Conservation (phyloP, 306 rosid genomes). For the Lablab purpureus region DNA sequence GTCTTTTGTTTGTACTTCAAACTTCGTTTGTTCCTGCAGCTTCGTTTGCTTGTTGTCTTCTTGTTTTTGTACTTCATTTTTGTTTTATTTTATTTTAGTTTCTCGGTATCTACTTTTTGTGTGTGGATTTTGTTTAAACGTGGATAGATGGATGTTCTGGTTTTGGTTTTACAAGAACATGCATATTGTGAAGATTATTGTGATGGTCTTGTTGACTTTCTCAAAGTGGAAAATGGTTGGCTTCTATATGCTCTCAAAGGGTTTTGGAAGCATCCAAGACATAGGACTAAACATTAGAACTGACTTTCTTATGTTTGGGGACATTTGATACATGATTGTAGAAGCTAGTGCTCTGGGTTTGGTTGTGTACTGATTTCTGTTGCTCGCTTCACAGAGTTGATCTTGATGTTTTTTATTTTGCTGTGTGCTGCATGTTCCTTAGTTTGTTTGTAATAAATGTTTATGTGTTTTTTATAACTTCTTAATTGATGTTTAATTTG, state of each 20-base stretch:
- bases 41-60: conserved; percentile 16
- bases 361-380: neutral
- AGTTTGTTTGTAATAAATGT: conserved; percentile 11
- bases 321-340: neutral
- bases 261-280: conserved; percentile 32
- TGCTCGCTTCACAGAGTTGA: conserved; percentile 10
- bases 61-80: neutral
- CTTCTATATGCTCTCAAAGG: conserved; percentile 6
- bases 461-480: neutral
- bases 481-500: neutral
- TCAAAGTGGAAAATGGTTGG: conserved; percentile 17
- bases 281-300: conserved; percentile 1
- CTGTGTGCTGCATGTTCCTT: conserved; percentile 22
- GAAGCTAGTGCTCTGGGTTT: conserved; percentile 21
- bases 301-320: conserved; percentile 18
- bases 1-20: conserved; percentile 8
- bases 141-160: neutral
- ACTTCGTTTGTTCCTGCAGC: neutral
- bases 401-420: conserved; percentile 33
- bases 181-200: conserved; percentile 1
- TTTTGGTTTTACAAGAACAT: neutral
- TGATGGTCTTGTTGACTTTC: conserved; percentile 31
- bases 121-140: neutral
- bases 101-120: conserved; percentile 9
- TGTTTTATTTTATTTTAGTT: neutral